Conservation (phyloP, 441 rosid genomes). For the Erodium texanum region DNA sequence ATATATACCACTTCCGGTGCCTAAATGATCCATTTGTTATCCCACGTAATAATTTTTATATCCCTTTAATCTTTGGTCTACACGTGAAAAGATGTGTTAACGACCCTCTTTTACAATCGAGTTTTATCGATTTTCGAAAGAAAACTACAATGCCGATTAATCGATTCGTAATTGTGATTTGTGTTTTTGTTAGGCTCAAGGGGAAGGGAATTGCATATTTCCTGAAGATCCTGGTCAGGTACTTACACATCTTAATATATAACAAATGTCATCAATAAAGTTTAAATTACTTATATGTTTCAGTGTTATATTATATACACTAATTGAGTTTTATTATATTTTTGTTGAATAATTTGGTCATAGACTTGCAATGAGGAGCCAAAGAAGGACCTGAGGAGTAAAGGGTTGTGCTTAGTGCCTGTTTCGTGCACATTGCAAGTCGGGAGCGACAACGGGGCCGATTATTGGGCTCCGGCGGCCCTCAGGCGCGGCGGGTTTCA, state of each 20-base stretch:
- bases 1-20: no score
- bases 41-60: no score
- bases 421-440: slow-evolving; percentile 75
- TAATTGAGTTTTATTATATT: slow-evolving; percentile 22
- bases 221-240: slow-evolving; percentile 98
- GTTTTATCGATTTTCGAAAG: slow-evolving; percentile 15
- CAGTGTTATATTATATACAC: no score
- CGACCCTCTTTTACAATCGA: no score
- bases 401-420: slow-evolving; percentile 87
- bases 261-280: no score
- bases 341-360: not conserved
- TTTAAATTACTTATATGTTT: no score
- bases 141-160: slow-evolving; percentile 14
- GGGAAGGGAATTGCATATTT: slow-evolving; percentile 67
- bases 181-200: slow-evolving; percentile 49
- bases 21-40: no score
- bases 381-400: slow-evolving; percentile 55
- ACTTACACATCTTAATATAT: not conserved
- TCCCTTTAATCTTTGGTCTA: no score
- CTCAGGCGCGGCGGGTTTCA: slow-evolving; percentile 42
- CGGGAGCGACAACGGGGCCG: slow-evolving; percentile 80
- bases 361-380: slow-evolving; percentile 38
- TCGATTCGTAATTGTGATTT: slow-evolving; percentile 24
- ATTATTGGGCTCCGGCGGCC: slow-evolving; percentile 71
- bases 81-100: no score